These are phyloP conservation scores for Inosperma sp. DNA, from an alignment of 768 basidiomycete species.

Conservation along the genomic window DNA sequence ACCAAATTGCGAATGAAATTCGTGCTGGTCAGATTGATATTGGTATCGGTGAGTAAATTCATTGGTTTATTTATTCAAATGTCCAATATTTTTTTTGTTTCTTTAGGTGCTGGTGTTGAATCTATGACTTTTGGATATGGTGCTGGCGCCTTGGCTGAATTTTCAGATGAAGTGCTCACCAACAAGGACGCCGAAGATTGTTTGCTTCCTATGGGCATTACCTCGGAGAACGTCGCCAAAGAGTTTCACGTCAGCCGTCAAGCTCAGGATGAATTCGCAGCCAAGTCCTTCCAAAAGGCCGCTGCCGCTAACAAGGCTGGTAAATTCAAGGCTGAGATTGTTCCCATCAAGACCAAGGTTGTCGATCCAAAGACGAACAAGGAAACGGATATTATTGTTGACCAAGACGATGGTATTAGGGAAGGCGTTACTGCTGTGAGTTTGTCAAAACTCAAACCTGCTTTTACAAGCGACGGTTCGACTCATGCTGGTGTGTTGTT, in stretches of 20 bases:
- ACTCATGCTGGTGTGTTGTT: slow-evolving; percentile 60
- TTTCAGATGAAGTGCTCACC: slow-evolving; percentile 60
- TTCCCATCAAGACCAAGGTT: slow-evolving; percentile 69
- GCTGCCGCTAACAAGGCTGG: slow-evolving; percentile 75
- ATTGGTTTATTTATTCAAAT: not conserved
- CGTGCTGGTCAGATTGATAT: slow-evolving; percentile 77
- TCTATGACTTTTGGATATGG: slow-evolving; percentile 84
- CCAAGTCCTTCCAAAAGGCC: slow-evolving; percentile 80
- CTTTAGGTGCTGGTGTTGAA: slow-evolving; percentile 77
- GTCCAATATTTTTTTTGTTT: slow-evolving; percentile 1
- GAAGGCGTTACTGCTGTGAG: slow-evolving; percentile 79
- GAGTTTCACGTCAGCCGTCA: slow-evolving; percentile 71
- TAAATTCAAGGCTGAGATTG: slow-evolving; percentile 78
- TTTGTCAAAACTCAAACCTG: slow-evolving; percentile 78
- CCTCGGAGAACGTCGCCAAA: slow-evolving; percentile 87
- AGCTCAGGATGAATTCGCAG: slow-evolving; percentile 82
- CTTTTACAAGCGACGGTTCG: slow-evolving; percentile 68
- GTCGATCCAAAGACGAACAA: slow-evolving; percentile 72
- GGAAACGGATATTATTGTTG: slow-evolving; percentile 62
- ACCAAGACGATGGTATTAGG: slow-evolving; percentile 80
- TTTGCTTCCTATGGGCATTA: slow-evolving; percentile 86
- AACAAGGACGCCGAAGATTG: slow-evolving; percentile 76
- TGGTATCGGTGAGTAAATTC: slow-evolving; percentile 66
- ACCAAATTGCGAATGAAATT: slow-evolving; percentile 80
- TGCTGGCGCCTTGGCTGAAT: slow-evolving; percentile 48